Evolutionary conservation across 306 rosid species (phyloP), one percentile per base, ranked within the genome.

Genomic region (Medicago truncatula): DNA sequence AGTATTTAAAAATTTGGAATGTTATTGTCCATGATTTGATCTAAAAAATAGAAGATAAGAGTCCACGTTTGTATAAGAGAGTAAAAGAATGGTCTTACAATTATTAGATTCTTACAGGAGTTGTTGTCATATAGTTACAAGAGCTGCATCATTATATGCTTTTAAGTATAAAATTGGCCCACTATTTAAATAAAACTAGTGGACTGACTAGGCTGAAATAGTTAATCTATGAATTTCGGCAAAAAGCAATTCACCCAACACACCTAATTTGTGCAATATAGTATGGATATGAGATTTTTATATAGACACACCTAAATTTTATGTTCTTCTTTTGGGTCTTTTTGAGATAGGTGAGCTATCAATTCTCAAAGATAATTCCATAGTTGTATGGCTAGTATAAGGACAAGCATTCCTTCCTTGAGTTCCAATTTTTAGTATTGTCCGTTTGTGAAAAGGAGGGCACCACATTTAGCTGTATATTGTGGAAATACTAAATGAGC

Each of bases 81-180:
- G 83, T 36, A 58, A 75, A 76, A 82, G 82, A 82, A 52, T 80
- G 76, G 73, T 46, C 69, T 76, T 79, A 43, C 49, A 82, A 85
- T 87, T 73, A 83, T 82, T 86, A 81, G 83, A 86, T 82, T 82
- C 87, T 76, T 76, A 82, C 86, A 83, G 38, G 73, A 81, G 90
- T 83, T 79, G 85, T 79, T 84, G 89, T 61, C 90, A 77, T 81
- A 78, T 81, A 78, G 85, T 83, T 77, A 25, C 56, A 31, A 76
- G 83, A 86, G 81, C 86, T 89, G 71, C 67, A 8, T 17, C 76
- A 61, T 74, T 76, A 71, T 76, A 71, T 73, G 76, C 84, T 80
- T 84, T 81, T 58, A 56, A 83, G 84, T 77, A 71, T 83, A 85
- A 79, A 21, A 58, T 56, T 73, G 89, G 89, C 91, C 96, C 87